Percentiles rank a stretch among this genome's conserved stretches.
These are phyloP conservation scores for Lanmaoa rubissima DNA, from an alignment of 768 basidiomycete genomes.

Conservation along the genomic window DNA sequence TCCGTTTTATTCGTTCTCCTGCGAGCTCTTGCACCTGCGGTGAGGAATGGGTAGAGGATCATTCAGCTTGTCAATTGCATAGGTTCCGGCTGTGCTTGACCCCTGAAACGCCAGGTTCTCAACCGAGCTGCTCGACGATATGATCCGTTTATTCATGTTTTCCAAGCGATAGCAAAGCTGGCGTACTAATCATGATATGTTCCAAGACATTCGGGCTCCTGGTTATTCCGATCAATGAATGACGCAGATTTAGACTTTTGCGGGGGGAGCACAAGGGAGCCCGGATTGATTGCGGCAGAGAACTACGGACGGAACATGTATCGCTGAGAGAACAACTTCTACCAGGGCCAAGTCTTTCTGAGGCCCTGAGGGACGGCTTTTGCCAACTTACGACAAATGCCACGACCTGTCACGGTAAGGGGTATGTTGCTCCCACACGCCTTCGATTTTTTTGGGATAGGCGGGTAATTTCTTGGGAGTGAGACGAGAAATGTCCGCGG, in stretches of 20 bases:
- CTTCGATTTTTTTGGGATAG: background rate
- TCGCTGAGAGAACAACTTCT: background rate
- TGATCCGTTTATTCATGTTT: constrained; percentile 14
- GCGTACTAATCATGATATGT: too few species aligned
- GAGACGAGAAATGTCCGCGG: constrained; percentile 17
- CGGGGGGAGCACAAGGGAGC: background rate
- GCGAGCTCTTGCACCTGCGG: background rate
- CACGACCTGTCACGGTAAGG: background rate
- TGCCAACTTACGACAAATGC: constrained; percentile 1
- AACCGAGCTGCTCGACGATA: background rate
- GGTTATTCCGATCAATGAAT: constrained; percentile 6
- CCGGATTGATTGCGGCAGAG: background rate
- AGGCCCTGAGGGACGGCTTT: background rate
- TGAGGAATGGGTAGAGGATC: background rate
- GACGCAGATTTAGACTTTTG: constrained; percentile 25
- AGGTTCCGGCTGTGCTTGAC: background rate
- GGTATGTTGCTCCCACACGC: constrained; percentile 7
- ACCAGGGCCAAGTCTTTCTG: background rate
- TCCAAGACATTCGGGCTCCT: background rate
- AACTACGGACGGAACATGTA: background rate
- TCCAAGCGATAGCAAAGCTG: background rate
- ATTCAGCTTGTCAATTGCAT: background rate
- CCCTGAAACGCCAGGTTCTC: background rate
- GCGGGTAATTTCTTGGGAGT: background rate
- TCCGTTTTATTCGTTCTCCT: background rate